Percentiles rank a stretch among this genome's conserved stretches.
Evolutionary conservation across 176 grass and related monocot genomes (phyloP).

Genomic region (Aegilops speltoides): DNA sequence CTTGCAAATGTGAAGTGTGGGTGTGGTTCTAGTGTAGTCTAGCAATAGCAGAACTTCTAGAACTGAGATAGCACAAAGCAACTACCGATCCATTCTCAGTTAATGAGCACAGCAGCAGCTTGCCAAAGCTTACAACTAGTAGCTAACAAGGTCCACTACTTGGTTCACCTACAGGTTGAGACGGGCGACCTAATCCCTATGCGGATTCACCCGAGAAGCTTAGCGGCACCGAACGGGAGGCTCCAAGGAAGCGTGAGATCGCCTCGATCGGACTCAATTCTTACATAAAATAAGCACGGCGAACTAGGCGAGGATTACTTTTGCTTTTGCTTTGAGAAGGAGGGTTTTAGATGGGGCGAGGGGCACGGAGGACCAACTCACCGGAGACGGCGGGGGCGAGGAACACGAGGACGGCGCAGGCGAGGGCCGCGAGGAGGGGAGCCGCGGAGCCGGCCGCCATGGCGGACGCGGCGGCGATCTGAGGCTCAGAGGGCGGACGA

Average conservation of each 20-base stretch:
- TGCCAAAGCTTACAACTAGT: constrained; percentile 9
- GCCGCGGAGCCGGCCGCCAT: constrained; percentile 27
- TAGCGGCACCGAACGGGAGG: background rate
- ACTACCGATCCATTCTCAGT: background rate
- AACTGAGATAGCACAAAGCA: background rate
- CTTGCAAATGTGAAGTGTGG: background rate
- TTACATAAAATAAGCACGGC: background rate
- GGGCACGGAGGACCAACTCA: constrained; percentile 15
- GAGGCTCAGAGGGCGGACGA: background rate
- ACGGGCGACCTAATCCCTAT: background rate
- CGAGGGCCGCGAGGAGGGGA: constrained; percentile 3
- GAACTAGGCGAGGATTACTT: background rate
- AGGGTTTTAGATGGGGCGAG: constrained; percentile 8
- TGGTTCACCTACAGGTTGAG: constrained; percentile 10
- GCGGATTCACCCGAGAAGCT: background rate
- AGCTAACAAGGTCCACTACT: constrained; percentile 3
- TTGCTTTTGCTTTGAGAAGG: background rate
- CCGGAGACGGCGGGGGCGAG: constrained; percentile 21
- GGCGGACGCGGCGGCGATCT: constrained; percentile 41
- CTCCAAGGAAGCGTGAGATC: constrained; percentile 1
- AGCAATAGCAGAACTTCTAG: background rate
- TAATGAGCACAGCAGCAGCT: background rate
- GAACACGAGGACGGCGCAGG: background rate
- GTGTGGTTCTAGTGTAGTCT: background rate
- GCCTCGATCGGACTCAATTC: background rate